Evolutionary conservation across 352 stramenopile species (phyloP), one percentile per base, ranked within the genome.

Genomic region (Phytophthora pistaciae): DNA sequence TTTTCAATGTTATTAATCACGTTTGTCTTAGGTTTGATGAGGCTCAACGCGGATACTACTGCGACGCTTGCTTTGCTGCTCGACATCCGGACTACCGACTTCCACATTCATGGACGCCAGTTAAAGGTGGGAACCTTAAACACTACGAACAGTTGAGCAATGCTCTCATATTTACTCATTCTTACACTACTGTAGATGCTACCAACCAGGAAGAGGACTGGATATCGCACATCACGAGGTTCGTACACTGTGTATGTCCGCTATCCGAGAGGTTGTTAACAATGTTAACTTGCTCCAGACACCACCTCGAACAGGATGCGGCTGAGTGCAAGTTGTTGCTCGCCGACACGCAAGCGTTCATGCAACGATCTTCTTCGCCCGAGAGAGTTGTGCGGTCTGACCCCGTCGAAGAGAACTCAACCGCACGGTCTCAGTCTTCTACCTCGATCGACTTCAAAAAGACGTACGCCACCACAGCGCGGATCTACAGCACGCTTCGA

Each of bases 281-380:
- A 52, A 13, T 23, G n/a, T 52, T 44, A 46, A 52, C 29, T 14
- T 52, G 7, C 14, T 60, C 62, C 69, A 95, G 87, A 40, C 81
- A 88, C 11, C 83, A 92, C 38, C 63, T 92, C 2, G 81, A 93
- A 70, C 81, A 93, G 64, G 85, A 95, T 27, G 77, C 79, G 8
- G 72, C 69, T 3, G 88, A 95, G 53, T 68, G 93, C 5, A 66
- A 90, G 60, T 52, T 87, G 11, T 56, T 95, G 52, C 72, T 95
- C 4, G 36, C 65, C 0, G 69, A 92, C 38, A 91, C 82, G 0
- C 84, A 90, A 48, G 31, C 56, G 2, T 84, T 79, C 33, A 57
- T 81, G 46, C 23, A 57, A 20, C 56, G n/a, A 6, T 54, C 68
- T 60, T 62, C 46, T 23, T 55, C 87, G 0, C 59, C 60, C 3